Percentiles rank a stretch among this genome's conserved stretches.
These are phyloP conservation scores for Phytophthora crassamura DNA, from an alignment of 352 stramenopile species.

Conservation along the genomic window DNA sequence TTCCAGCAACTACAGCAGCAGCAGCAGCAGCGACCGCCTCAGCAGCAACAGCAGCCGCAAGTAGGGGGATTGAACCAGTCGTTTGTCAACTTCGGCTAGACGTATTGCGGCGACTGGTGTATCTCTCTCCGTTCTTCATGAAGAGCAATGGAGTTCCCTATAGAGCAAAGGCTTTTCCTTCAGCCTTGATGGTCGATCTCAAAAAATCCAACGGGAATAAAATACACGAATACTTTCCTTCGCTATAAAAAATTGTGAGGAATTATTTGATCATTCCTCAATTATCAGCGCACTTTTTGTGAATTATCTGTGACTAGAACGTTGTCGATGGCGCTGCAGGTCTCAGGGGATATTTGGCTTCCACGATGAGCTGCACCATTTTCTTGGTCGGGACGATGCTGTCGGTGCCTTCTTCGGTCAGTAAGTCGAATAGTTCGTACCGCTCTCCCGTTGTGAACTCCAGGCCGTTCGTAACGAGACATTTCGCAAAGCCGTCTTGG, in stretches of 20 bases:
- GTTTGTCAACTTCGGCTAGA: constrained; percentile 78
- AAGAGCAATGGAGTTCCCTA: constrained; percentile 10
- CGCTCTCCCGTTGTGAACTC: constrained; percentile 64
- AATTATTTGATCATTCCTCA: too few relatives aligned
- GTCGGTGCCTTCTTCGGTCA: constrained; percentile 49
- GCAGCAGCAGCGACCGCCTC: constrained; percentile 32
- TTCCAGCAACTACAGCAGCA: constrained; percentile 56
- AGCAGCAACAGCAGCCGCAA: constrained; percentile 46
- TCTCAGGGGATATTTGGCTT: constrained; percentile 35
- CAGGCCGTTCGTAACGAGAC: constrained; percentile 39
- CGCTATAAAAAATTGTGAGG: too few relatives aligned
- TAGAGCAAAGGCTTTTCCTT: constrained; percentile 38
- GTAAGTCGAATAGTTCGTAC: constrained; percentile 63
- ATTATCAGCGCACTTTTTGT: too few relatives aligned
- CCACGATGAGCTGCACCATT: constrained; percentile 42
- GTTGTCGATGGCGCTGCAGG: background rate
- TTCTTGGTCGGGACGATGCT: constrained; percentile 37
- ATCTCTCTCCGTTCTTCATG: constrained; percentile 5
- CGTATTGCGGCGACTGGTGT: constrained; percentile 42
- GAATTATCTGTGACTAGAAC: background rate
- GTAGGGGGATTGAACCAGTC: constrained; percentile 68
- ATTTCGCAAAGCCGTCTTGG: constrained; percentile 47
- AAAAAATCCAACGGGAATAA: constrained; percentile 30
- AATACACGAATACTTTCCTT: constrained; percentile 29
- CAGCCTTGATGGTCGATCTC: constrained; percentile 12